Conservation (phyloP, 2,329 filamentous ascomycete genomes). For the Aspergillus cejpii region DNA sequence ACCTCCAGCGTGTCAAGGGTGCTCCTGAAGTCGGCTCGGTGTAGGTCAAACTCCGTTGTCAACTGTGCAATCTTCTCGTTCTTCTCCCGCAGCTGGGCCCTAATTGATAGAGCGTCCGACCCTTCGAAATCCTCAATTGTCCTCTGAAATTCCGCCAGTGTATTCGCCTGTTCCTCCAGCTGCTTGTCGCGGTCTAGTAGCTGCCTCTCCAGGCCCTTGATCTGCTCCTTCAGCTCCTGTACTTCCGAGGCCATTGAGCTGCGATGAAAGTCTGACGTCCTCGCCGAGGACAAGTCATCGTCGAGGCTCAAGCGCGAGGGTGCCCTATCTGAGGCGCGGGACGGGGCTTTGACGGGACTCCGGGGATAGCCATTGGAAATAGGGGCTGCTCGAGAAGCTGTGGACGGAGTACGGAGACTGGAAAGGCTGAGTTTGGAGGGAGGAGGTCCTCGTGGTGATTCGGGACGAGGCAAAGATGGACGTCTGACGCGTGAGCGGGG, state of each 20-base stretch:
- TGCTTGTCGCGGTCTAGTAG: slow-evolving; percentile 80
- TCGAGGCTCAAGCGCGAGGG: slow-evolving; percentile 37
- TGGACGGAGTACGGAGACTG: slow-evolving; percentile 54
- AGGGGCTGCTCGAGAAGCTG: slow-evolving; percentile 23
- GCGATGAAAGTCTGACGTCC: slow-evolving; percentile 28
- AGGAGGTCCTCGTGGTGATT: slow-evolving; percentile 65
- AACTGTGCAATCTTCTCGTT: slow-evolving; percentile 93
- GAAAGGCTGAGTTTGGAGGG: slow-evolving; percentile 50
- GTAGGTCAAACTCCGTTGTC: slow-evolving; percentile 88
- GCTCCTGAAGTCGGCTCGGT: slow-evolving; percentile 90
- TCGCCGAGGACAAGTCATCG: slow-evolving; percentile 30
- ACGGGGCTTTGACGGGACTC: slow-evolving; percentile 37
- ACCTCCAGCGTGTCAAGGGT: slow-evolving; percentile 95
- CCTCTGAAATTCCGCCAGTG: slow-evolving; percentile 81
- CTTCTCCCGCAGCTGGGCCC: slow-evolving; percentile 81
- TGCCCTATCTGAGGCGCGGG: slow-evolving; percentile 35
- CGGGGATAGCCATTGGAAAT: slow-evolving; percentile 42
- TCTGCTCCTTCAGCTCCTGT: slow-evolving; percentile 57
- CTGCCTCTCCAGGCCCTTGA: slow-evolving; percentile 64
- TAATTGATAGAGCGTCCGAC: slow-evolving; percentile 68
- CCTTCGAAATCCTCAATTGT: slow-evolving; percentile 78
- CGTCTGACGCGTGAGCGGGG: slow-evolving; percentile 60
- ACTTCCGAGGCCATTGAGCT: slow-evolving; percentile 24
- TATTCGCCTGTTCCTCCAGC: slow-evolving; percentile 77
- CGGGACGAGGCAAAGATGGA: slow-evolving; percentile 75